phyloP scores from a whole-genome alignment of 257 asterid genomes.

The Nicotiana tomentosiformis region DNA sequence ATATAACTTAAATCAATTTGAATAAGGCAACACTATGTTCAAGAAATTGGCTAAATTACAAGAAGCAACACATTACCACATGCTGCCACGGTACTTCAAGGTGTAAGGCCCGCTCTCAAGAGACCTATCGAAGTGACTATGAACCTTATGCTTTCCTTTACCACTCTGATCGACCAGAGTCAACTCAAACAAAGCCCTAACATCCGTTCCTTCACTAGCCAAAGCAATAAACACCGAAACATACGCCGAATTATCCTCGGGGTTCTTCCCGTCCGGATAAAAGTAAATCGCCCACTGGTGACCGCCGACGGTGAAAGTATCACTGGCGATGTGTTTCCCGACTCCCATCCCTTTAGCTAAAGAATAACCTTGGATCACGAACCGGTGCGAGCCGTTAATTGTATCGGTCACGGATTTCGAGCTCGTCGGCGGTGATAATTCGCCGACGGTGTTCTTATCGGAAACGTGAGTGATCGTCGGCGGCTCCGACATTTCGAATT shows the following conservation, averaged over 20 bases:
- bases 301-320: conserved; percentile 72
- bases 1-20: too few species aligned
- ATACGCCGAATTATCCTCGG: conserved; percentile 63
- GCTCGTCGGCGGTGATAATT: conserved; percentile 42
- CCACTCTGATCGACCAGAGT: conserved; percentile 88
- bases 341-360: conserved; percentile 80
- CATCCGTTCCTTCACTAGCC: conserved; percentile 83
- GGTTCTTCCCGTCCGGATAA: conserved; percentile 79
- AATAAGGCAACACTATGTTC: background rate
- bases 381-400: conserved; percentile 67
- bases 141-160: conserved; percentile 80
- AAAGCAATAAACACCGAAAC: conserved; percentile 76
- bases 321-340: conserved; percentile 79
- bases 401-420: conserved; percentile 71
- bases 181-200: conserved; percentile 79
- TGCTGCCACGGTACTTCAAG: conserved; percentile 68
- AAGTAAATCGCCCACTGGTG: conserved; percentile 84
- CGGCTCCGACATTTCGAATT: conserved; percentile 3
- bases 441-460: background rate
- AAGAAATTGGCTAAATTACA: background rate
- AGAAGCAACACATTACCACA: conserved; percentile 53
- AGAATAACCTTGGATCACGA: conserved; percentile 75
- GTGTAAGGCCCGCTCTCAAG: conserved; percentile 85
- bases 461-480: background rate
- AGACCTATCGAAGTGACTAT: conserved; percentile 85